Percentiles rank a stretch among this genome's conserved stretches.
These are phyloP conservation scores for Colletotrichum sp. DNA, from an alignment of 2,329 filamentous ascomycete genomes.

Conservation along the genomic window DNA sequence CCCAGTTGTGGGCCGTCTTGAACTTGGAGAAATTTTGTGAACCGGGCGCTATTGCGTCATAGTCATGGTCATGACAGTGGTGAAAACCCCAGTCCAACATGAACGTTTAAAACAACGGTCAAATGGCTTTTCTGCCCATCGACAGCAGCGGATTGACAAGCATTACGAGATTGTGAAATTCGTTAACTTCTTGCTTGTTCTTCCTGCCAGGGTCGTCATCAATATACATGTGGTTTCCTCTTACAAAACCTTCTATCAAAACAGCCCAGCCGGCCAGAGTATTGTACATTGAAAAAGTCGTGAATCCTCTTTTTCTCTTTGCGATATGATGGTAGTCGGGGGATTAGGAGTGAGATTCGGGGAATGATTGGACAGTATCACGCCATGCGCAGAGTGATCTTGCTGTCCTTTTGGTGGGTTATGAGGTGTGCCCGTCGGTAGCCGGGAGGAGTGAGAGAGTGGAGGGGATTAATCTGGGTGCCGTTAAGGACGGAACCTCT, in stretches of 20 bases:
- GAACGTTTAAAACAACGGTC: background rate
- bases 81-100: background rate
- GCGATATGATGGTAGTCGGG: background rate
- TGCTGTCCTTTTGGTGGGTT: constrained; percentile 3
- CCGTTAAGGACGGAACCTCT: background rate
- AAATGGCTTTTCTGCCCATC: background rate
- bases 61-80: background rate
- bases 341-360: constrained; percentile 5
- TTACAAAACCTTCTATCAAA: constrained; percentile 47
- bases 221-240: constrained; percentile 22
- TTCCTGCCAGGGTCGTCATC: constrained; percentile 17
- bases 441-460: background rate
- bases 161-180: background rate
- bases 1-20: background rate
- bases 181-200: constrained; percentile 13
- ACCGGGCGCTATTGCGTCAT: background rate
- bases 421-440: background rate
- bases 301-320: constrained; percentile 15
- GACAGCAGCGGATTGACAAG: background rate
- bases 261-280: constrained; percentile 39
- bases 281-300: constrained; percentile 42
- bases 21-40: background rate
- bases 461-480: constrained; percentile 3
- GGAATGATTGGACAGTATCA: background rate
- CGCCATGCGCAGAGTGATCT: background rate